phyloP scores from a whole-genome alignment of 2,329 filamentous ascomycete genomes.

The Microcyclospora tardicrescens region DNA sequence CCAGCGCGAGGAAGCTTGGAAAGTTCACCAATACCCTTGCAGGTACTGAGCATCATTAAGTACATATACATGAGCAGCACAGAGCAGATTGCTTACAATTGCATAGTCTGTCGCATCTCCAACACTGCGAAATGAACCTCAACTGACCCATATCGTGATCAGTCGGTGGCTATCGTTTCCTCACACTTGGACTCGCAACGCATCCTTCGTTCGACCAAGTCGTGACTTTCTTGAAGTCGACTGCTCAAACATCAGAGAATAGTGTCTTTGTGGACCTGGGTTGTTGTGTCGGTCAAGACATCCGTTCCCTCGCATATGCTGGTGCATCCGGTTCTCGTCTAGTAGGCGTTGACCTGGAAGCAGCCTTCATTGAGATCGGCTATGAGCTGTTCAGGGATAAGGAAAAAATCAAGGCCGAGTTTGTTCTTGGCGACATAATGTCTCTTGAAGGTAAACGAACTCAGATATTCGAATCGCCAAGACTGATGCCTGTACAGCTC shows the following conservation, averaged over 20 bases:
- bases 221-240: slow-evolving; percentile 11
- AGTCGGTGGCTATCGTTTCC: slow-evolving; percentile 7
- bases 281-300: slow-evolving; percentile 29
- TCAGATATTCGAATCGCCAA: too few species aligned
- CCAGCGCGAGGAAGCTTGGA: slow-evolving; percentile 7
- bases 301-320: slow-evolving; percentile 26
- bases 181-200: slow-evolving; percentile 9
- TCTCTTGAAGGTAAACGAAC: too few species aligned
- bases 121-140: too few species aligned
- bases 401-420: slow-evolving; percentile 17
- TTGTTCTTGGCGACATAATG: slow-evolving; percentile 25
- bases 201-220: slow-evolving; percentile 15
- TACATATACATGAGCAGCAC: too few species aligned
- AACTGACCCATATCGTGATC: too few species aligned
- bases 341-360: slow-evolving; percentile 22
- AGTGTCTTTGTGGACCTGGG: slow-evolving; percentile 23
- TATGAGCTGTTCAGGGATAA: slow-evolving; percentile 28
- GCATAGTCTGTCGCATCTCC: too few species aligned
- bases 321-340: slow-evolving; percentile 22
- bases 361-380: slow-evolving; percentile 24
- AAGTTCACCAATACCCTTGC: slow-evolving; percentile 7
- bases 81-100: too few species aligned
- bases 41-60: not conserved
- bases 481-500: too few species aligned
- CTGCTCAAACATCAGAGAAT: slow-evolving; percentile 19